phyloP scores from a whole-genome alignment of 2,329 filamentous ascomycete species.

The Penicillium sclerotigenum region DNA sequence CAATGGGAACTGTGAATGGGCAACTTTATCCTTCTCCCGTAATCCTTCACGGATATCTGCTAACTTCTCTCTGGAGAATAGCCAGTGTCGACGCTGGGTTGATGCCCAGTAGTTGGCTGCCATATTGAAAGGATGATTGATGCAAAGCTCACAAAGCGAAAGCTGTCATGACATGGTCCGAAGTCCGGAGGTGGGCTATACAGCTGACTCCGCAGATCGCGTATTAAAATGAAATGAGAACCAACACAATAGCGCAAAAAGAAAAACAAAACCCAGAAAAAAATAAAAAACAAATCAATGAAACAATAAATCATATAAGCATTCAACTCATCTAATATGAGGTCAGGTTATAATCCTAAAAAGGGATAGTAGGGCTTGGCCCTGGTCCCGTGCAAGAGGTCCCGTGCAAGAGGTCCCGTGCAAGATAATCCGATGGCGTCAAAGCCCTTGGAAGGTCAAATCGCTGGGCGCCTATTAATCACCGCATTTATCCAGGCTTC shows the following conservation, averaged over 20 bases:
- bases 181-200: constrained; percentile 2
- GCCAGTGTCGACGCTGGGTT: constrained; percentile 85
- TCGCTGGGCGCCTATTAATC: constrained; percentile 36
- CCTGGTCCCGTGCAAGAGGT: constrained; percentile 29
- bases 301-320: not conserved
- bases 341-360: constrained; percentile 21
- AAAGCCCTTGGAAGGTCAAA: constrained; percentile 25
- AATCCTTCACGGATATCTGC: constrained; percentile 71
- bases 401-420: no score
- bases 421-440: constrained; percentile 29
- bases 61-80: constrained; percentile 79
- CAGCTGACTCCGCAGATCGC: constrained; percentile 7
- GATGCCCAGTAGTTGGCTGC: constrained; percentile 97
- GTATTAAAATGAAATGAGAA: constrained; percentile 8
- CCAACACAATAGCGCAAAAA: not conserved
- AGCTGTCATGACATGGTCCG: constrained; percentile 10
- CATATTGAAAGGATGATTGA: constrained; percentile 52
- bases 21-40: constrained; percentile 69
- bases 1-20: constrained; percentile 75
- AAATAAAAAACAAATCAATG: not conserved
- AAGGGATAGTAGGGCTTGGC: constrained; percentile 32
- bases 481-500: constrained; percentile 8
- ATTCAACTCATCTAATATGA: not conserved
- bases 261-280: not conserved
- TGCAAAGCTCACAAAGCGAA: not conserved